These are phyloP conservation scores for Thalassiosira livingstoniorum DNA, from an alignment of 352 stramenopile species.

Conservation along the genomic window DNA sequence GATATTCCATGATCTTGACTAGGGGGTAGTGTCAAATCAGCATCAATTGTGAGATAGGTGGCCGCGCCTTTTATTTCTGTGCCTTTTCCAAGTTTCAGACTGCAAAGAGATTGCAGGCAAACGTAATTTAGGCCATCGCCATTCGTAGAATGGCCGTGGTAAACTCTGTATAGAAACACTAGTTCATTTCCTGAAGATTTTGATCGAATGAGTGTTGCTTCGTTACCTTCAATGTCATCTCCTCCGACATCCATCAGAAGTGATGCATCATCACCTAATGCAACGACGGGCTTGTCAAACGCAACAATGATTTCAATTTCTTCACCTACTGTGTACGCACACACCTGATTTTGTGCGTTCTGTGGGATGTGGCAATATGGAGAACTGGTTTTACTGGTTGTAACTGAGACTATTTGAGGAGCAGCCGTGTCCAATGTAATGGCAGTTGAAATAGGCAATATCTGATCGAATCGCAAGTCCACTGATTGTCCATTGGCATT, in stretches of 20 bases:
- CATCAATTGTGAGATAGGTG: slow-evolving; percentile 56
- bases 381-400: slow-evolving; percentile 58
- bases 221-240: slow-evolving; percentile 17
- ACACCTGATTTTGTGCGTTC: slow-evolving; percentile 2
- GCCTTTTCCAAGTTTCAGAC: slow-evolving; percentile 33
- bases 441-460: slow-evolving; percentile 31
- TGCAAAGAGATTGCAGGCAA: slow-evolving; percentile 41
- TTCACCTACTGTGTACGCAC: slow-evolving; percentile 69
- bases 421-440: slow-evolving; percentile 49
- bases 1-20: slow-evolving; percentile 34
- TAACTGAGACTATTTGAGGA: slow-evolving; percentile 50
- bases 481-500: slow-evolving; percentile 48
- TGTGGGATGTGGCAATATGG: slow-evolving; percentile 50
- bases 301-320: slow-evolving; percentile 62
- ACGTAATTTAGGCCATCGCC: slow-evolving; percentile 59
- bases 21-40: slow-evolving; percentile 58
- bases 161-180: slow-evolving; percentile 67
- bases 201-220: slow-evolving; percentile 42
- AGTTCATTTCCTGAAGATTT: slow-evolving; percentile 51
- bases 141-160: slow-evolving; percentile 50
- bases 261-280: slow-evolving; percentile 43
- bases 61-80: slow-evolving; percentile 50
- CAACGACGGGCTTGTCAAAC: slow-evolving; percentile 55
- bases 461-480: slow-evolving; percentile 43
- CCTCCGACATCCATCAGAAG: slow-evolving; percentile 56